Evolutionary conservation across 257 asterid genomes (phyloP).

Genomic region (Knoxia roxburghii): DNA sequence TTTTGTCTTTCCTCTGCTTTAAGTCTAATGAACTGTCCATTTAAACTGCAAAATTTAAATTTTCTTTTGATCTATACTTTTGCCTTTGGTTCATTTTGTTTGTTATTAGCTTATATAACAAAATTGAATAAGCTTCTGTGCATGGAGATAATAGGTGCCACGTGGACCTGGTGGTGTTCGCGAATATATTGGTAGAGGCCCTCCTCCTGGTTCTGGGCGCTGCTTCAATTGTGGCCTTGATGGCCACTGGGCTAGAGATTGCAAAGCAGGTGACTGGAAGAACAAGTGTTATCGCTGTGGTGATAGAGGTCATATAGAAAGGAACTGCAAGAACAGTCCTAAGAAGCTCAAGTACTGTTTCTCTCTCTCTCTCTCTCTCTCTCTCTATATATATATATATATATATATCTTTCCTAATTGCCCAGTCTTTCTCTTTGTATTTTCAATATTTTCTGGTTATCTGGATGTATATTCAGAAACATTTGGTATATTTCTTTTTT

Average conservation of each 20-base stretch:
- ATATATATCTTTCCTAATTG: no score
- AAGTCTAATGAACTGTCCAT: neutral
- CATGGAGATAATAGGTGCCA: constrained; percentile 52
- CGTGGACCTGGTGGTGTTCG: constrained; percentile 98
- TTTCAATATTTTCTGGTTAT: no score
- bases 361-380: neutral
- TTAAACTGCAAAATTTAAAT: neutral
- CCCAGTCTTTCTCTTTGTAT: neutral
- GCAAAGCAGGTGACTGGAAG: constrained; percentile 99
- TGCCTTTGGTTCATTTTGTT: neutral
- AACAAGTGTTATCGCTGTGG: constrained; percentile 96
- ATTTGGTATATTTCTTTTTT: constrained; percentile 1
- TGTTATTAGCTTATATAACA: neutral
- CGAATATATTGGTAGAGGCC: constrained; percentile 79
- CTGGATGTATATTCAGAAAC: neutral
- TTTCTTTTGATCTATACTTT: neutral
- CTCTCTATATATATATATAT: no score
- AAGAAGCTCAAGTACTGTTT: constrained; percentile 56
- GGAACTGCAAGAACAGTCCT: constrained; percentile 91
- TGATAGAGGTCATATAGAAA: constrained; percentile 91
- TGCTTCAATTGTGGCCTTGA: constrained; percentile 98
- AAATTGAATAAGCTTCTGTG: neutral
- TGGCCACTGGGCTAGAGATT: constrained; percentile 99
- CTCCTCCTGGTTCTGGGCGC: constrained; percentile 99
- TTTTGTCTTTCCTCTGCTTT: no score